Evolutionary conservation across 2,329 filamentous ascomycete species (phyloP), one percentile per base, ranked within the genome.

Genomic region (Microcyclospora pomicola): DNA sequence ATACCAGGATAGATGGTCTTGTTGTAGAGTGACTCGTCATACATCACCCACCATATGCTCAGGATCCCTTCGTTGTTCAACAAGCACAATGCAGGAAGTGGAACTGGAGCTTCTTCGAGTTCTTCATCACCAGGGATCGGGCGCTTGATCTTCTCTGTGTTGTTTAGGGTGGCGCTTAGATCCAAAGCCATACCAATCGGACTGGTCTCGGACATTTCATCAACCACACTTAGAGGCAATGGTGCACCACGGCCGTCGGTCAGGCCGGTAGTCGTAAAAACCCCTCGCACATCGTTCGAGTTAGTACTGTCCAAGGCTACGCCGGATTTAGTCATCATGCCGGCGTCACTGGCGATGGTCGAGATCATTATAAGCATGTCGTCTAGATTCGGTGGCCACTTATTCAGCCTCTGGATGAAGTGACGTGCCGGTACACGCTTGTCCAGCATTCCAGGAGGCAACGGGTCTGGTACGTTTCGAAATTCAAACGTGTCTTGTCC

Each of bases 31-130:
- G 88, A 86, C 31, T 92, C 85, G 28, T 81, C 75, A 61, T 95
- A 95, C 14, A 96, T 73, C 32, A 96, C 63, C 84, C 88, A 95
- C 86, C 88, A 98, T 10, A 77, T 72, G 33, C 75, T 77, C 12
- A 98, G 66, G 9, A 93, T 64, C 46, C 91, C 91, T 52, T 95
- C 84, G 47, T 94, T 80, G 42, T 92, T 96, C 12, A 98, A 66
- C 24, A 85, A 71, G 69, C 91, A 80, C 31, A 94, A 68, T 9
- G 79, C 84, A 5, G 91, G 91, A 7, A 96, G 62, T 10, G 91
- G 88, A 1, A 75, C 77, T 0, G 79, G 71, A 4, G 86, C 92
- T 51, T 87, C 73, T 27, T 81, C 72, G 34, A 92, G 75, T 52
- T 93, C 80, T 44, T 74, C 76, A 16, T 91, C 80, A 1, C 31